Percentiles rank a stretch among this genome's conserved stretches.
Evolutionary conservation across 768 basidiomycete genomes (phyloP).

Genomic region (Panellus pusillus): DNA sequence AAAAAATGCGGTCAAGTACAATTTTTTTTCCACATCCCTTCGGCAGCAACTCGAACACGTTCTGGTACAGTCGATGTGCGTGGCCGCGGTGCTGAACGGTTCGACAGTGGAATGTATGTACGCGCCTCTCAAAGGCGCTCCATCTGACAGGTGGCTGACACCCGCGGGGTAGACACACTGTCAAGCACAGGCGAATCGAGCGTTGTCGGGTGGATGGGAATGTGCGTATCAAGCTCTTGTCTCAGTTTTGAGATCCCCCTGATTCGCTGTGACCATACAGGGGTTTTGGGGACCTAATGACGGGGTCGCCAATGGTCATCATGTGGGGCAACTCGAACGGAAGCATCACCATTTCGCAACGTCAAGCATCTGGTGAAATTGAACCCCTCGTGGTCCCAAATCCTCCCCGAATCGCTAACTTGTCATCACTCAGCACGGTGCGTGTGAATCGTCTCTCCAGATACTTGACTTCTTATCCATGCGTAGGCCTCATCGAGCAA

Average conservation of each 20-base stretch:
- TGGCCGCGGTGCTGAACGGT: constrained; percentile 44
- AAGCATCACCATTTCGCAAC: constrained; percentile 62
- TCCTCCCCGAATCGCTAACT: constrained; percentile 51
- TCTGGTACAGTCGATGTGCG: constrained; percentile 41
- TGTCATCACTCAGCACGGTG: constrained; percentile 38
- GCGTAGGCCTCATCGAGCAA: constrained; percentile 37
- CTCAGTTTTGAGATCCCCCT: too few species aligned
- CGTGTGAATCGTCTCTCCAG: constrained; percentile 13
- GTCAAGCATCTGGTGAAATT: constrained; percentile 46
- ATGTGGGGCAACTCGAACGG: constrained; percentile 67
- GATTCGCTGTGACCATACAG: constrained; percentile 29
- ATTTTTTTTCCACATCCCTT: too few species aligned
- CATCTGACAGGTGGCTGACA: too few species aligned
- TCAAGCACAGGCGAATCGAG: constrained; percentile 38
- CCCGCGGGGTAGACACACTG: constrained; percentile 39
- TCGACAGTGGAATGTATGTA: constrained; percentile 41
- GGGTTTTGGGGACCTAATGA: constrained; percentile 58
- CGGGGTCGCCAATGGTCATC: constrained; percentile 62
- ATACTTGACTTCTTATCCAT: not conserved
- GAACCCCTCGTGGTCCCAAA: constrained; percentile 55
- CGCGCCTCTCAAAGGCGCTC: not conserved
- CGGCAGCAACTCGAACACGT: not conserved
- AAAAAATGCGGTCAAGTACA: too few species aligned
- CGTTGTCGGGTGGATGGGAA: constrained; percentile 56
- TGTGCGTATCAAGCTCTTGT: constrained; percentile 35